Percentiles rank a stretch among this genome's conserved stretches.
Evolutionary conservation across 208 protist genomes (phyloP).

Genomic region (Leishmania tropica): DNA sequence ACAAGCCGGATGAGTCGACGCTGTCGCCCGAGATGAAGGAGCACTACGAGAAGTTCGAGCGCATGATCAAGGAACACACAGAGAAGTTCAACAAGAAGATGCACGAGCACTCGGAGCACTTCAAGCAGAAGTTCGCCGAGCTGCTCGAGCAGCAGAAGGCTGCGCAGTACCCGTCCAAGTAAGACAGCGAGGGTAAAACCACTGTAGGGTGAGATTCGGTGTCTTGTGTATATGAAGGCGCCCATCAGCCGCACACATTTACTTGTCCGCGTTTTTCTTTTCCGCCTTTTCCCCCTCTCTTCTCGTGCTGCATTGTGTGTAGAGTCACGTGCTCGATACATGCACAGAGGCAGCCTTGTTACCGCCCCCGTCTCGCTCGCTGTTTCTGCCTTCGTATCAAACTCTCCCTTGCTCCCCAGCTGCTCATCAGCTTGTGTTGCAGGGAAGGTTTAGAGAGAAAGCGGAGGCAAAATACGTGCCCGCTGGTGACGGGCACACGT

Average conservation of each 20-base stretch:
- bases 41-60: slow-evolving; percentile 93
- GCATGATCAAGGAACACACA: slow-evolving; percentile 93
- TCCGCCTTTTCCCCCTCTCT: slow-evolving; percentile 2
- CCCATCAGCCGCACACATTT: not conserved
- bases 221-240: not conserved
- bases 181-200: slow-evolving; percentile 15
- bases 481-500: not conserved
- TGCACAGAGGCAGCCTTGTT: not conserved
- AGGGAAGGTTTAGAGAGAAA: not conserved
- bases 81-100: slow-evolving; percentile 95
- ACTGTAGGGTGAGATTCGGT: not conserved
- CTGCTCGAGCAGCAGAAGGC: slow-evolving; percentile 94
- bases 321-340: not conserved
- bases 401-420: not conserved
- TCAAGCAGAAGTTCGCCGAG: slow-evolving; percentile 91
- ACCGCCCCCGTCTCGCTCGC: not conserved
- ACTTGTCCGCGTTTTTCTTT: slow-evolving; percentile 17
- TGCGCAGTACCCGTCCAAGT: slow-evolving; percentile 88
- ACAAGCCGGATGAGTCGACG: slow-evolving; percentile 89
- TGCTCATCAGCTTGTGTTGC: not conserved
- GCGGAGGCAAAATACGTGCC: not conserved
- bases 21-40: slow-evolving; percentile 93
- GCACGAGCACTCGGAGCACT: slow-evolving; percentile 91
- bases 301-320: not conserved
- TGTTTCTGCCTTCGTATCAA: not conserved